These are phyloP conservation scores for Gracilaria gracilis DNA, from an alignment of 23 red algal species.

Conservation along the genomic window DNA sequence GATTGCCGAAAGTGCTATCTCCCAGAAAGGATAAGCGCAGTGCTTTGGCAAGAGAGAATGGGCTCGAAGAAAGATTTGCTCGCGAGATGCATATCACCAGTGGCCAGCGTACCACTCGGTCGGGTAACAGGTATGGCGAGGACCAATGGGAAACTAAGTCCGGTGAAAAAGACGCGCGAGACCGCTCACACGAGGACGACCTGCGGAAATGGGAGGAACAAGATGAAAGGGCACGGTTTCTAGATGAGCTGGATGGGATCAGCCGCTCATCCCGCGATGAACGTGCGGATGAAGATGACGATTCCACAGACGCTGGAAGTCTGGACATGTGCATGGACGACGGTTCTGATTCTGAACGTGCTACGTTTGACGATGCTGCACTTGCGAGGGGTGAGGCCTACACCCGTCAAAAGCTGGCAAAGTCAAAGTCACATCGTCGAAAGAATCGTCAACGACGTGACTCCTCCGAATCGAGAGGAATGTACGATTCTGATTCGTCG, in stretches of 20 bases:
- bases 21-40: background rate
- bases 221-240: background rate
- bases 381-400: constrained; percentile 22
- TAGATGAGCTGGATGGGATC: constrained; percentile 31
- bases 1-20: constrained; percentile 22
- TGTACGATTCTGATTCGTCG: constrained; percentile 38
- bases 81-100: background rate
- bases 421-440: constrained; percentile 10
- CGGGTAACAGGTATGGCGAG: background rate
- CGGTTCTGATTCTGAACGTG: constrained; percentile 59
- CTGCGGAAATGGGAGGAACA: background rate
- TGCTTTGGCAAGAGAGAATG: background rate
- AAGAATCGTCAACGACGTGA: background rate
- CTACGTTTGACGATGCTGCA: constrained; percentile 40
- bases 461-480: constrained; percentile 2
- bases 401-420: background rate
- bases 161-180: background rate
- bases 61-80: constrained; percentile 12
- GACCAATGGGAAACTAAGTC: background rate
- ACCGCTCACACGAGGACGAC: background rate
- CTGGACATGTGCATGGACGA: constrained; percentile 35
- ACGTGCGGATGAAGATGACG: background rate
- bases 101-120: background rate
- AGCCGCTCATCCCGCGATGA: background rate
- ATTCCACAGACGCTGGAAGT: constrained; percentile 35